Conservation (phyloP, 768 basidiomycete species). For the Boletus rufocinnamomeus region DNA sequence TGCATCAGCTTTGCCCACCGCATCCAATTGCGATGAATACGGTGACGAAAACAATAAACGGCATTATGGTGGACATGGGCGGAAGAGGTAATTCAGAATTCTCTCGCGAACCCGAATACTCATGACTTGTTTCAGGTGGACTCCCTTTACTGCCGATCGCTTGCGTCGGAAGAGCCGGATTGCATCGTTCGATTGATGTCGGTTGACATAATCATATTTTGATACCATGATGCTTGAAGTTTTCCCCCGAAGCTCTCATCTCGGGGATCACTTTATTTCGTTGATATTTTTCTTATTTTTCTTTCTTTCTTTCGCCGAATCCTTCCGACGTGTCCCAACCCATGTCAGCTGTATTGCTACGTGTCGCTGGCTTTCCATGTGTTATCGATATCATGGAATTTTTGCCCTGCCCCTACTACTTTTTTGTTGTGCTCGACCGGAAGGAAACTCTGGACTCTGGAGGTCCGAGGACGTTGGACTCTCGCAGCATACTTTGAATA, state of each 20-base stretch:
- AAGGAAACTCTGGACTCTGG: background rate
- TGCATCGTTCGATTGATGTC: slow-evolving; percentile 1
- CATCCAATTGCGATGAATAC: background rate
- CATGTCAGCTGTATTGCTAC: background rate
- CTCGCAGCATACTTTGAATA: background rate
- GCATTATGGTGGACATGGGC: background rate
- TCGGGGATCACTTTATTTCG: background rate
- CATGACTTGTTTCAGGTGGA: slow-evolving; percentile 6
- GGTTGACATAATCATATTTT: background rate
- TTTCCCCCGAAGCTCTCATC: background rate
- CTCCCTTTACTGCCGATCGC: background rate
- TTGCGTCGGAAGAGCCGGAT: slow-evolving; percentile 12
- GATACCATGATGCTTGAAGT: background rate
- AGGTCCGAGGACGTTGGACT: too few relatives aligned
- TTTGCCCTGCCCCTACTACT: background rate
- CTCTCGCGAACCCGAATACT: background rate
- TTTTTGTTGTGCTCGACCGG: background rate
- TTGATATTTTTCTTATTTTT: background rate
- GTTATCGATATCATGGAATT: background rate
- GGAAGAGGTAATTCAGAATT: slow-evolving; percentile 6
- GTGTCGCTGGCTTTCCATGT: background rate
- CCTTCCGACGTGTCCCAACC: background rate
- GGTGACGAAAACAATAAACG: background rate
- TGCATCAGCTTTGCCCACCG: background rate
- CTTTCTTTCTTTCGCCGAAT: background rate